Evolutionary conservation across 805 yeast species (phyloP), one percentile per base, ranked within the genome.

Genomic region (Jamesozyma gamospora): DNA sequence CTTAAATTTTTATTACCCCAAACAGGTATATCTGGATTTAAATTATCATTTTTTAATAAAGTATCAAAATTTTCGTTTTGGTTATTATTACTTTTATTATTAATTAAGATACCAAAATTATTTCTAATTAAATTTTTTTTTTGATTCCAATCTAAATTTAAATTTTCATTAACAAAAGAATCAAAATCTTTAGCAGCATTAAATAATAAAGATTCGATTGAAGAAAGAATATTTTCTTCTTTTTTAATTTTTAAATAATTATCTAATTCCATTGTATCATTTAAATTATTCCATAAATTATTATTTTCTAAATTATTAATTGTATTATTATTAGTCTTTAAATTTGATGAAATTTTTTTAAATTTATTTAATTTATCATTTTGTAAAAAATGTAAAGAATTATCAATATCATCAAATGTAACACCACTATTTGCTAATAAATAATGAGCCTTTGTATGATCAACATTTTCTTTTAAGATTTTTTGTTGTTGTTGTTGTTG

Each of bases 351-450:
- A 17, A 32, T 33, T 12, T 25, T 24, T 14, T 26, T 33, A 14
- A 28, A 25, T 18, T 16, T 13, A 14, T 33, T 34, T n/a, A 27
- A 25, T 18, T 16, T 34, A 4, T 31, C 39, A 14, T 26, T n/a
- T n/a, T 41, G 30, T 30, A 59, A 63, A 43, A 51, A 47, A 31
- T 64, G 61, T 41, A 80, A 60, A 36, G 77, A 79, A 26, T 62
- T 63, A 47, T 83, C 87, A 30, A 88, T 77, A 41, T 85, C 92
- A 50, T 85, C 95, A 37, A 90, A 79, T 32, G 84, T 77, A 38
- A 87, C 73, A 1, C 96, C 96, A 53, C 90, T 81, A 1, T 88
- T 83, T 5, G 96, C 95, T 33, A 90, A 66, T 30, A 92, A 65
- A 58, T 92, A 92, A 55, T 92, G 97, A 2, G 84, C 92, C 51